Evolutionary conservation across 192 early-diverging fungal species (phyloP).

Genomic region (Phycomyces blakesleeanus): DNA sequence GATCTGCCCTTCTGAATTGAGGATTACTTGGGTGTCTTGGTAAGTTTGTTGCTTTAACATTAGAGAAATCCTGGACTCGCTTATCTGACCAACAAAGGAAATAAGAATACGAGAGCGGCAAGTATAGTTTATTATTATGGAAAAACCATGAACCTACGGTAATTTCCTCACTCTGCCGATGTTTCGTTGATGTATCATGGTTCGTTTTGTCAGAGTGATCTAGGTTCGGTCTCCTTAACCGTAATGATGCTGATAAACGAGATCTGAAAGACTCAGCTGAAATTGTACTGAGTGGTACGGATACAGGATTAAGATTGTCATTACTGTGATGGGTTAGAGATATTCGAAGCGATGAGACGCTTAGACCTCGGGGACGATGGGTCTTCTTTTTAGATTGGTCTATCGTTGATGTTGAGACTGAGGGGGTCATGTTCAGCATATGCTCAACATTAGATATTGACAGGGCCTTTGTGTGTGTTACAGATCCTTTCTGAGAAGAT

Average conservation of each 20-base stretch:
- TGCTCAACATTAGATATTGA: not conserved
- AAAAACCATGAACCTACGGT: no score
- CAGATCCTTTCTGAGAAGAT: not conserved
- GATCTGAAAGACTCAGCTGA: not conserved
- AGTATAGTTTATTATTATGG: no score
- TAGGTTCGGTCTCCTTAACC: not conserved
- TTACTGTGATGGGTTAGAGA: not conserved
- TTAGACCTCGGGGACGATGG: not conserved
- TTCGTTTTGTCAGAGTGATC: not conserved
- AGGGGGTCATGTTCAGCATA: not conserved
- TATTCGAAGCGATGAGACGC: not conserved
- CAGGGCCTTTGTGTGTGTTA: constrained; percentile 1
- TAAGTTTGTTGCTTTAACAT: not conserved
- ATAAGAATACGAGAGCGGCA: not conserved
- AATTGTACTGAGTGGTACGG: not conserved
- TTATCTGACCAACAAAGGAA: not conserved
- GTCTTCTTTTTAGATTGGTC: not conserved
- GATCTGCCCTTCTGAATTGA: constrained; percentile 64
- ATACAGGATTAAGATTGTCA: not conserved
- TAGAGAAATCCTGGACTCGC: not conserved
- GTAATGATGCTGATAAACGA: not conserved
- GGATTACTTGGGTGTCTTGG: constrained; percentile 13
- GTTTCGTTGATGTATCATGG: no score
- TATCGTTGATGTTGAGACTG: not conserved
- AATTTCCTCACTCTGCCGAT: no score